Evolutionary conservation across 2,329 filamentous ascomycete genomes (phyloP).

Genomic region (Neodidymelliopsis sp.): DNA sequence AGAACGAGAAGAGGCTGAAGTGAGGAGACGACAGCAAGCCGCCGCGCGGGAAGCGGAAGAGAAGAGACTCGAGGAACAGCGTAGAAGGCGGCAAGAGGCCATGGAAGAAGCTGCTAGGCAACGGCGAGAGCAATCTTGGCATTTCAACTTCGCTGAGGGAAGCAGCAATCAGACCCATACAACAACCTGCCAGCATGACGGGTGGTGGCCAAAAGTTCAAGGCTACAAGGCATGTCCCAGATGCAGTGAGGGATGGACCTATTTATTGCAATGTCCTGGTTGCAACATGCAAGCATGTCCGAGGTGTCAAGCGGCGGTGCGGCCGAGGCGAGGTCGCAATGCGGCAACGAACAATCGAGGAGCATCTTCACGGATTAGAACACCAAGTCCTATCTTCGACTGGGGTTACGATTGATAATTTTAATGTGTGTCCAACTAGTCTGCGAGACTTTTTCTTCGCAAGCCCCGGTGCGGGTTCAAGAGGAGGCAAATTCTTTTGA

Average conservation of each 20-base stretch:
- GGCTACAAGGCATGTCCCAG: slow-evolving; percentile 22
- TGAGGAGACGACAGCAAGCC: neutral
- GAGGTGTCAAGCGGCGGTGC: slow-evolving; percentile 22
- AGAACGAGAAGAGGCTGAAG: slow-evolving; percentile 6
- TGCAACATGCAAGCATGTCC: slow-evolving; percentile 25
- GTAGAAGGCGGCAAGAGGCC: neutral
- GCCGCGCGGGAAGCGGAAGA: neutral
- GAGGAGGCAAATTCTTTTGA: too few species aligned
- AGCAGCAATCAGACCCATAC: neutral
- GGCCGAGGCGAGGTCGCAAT: slow-evolving; percentile 11
- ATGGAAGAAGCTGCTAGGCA: neutral
- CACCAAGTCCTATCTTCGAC: slow-evolving; percentile 9
- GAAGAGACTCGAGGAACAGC: slow-evolving; percentile 1
- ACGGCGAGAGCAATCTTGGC: neutral
- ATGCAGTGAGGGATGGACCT: slow-evolving; percentile 23
- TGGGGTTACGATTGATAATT: too few species aligned
- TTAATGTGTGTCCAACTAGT: too few species aligned
- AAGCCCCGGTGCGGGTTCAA: too few species aligned
- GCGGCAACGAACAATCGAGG: neutral
- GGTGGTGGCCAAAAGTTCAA: slow-evolving; percentile 28
- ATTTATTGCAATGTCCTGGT: slow-evolving; percentile 25
- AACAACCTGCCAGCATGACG: slow-evolving; percentile 19
- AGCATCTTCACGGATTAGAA: neutral
- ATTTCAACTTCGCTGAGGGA: neutral
- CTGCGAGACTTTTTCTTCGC: too few species aligned